Evolutionary conservation across 352 stramenopile species (phyloP).

Genomic region (Peronospora destructor): DNA sequence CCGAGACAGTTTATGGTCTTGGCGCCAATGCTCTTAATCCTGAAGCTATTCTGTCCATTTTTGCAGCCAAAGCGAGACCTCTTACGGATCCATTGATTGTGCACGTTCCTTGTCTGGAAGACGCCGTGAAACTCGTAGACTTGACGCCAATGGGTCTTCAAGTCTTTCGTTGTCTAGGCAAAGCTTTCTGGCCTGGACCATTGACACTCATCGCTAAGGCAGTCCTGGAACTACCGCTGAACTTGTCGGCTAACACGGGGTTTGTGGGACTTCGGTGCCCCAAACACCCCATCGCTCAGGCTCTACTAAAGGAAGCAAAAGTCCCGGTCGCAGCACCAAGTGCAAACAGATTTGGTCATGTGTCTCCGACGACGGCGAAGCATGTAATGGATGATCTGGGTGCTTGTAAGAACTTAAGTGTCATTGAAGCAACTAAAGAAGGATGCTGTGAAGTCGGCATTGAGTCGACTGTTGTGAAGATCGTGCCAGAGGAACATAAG

Average conservation of each 20-base stretch:
- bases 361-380: conserved; percentile 92
- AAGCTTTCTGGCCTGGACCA: conserved; percentile 94
- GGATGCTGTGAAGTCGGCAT: conserved; percentile 87
- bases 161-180: conserved; percentile 81
- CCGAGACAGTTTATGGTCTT: conserved; percentile 99
- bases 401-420: conserved; percentile 82
- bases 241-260: conserved; percentile 90
- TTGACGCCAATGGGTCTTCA: conserved; percentile 47
- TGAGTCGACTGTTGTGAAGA: conserved; percentile 91
- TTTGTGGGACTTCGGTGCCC: conserved; percentile 96
- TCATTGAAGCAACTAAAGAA: conserved; percentile 53
- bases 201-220: conserved; percentile 96
- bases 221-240: conserved; percentile 66
- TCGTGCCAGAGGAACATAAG: conserved; percentile 71
- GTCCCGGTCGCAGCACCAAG: conserved; percentile 96
- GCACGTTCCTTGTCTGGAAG: conserved; percentile 87
- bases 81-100: conserved; percentile 98
- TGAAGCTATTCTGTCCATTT: conserved; percentile 92
- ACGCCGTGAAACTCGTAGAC: conserved; percentile 88
- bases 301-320: conserved; percentile 81
- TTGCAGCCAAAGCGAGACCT: conserved; percentile 91
- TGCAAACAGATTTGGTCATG: conserved; percentile 98
- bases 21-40: conserved; percentile 95
- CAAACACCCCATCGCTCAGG: conserved; percentile 87
- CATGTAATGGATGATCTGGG: conserved; percentile 97